Percentiles rank a stretch among this genome's conserved stretches.
Evolutionary conservation across 768 basidiomycete species (phyloP).

Genomic region (Favolaschia claudopus): DNA sequence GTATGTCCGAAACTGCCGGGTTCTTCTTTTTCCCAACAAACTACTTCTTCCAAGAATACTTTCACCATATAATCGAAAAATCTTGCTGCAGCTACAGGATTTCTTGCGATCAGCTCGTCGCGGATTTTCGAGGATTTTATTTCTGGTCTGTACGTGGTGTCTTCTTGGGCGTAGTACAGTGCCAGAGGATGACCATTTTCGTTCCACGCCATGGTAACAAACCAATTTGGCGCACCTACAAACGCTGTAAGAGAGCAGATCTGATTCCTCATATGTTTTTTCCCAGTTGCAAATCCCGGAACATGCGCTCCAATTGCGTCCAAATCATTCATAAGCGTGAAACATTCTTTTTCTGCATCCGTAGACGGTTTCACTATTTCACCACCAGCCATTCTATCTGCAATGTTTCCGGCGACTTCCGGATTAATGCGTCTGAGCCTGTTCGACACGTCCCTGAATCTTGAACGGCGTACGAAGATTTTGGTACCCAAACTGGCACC

Average conservation of each 20-base stretch:
- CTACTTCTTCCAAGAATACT: constrained; percentile 24
- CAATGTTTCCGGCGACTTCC: constrained; percentile 25
- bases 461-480: constrained; percentile 31
- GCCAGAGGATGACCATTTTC: constrained; percentile 40
- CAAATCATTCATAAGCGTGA: constrained; percentile 40
- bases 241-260: constrained; percentile 37
- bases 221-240: constrained; percentile 40
- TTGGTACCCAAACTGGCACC: constrained; percentile 34
- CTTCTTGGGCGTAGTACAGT: constrained; percentile 38
- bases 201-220: constrained; percentile 41
- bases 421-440: constrained; percentile 32
- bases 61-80: constrained; percentile 30
- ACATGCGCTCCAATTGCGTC: constrained; percentile 43
- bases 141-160: constrained; percentile 29
- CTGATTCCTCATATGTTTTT: constrained; percentile 40
- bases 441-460: constrained; percentile 34
- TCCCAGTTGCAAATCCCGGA: constrained; percentile 34
- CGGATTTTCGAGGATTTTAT: neutral
- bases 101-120: constrained; percentile 2
- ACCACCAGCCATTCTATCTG: constrained; percentile 31
- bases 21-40: neutral
- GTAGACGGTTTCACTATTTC: constrained; percentile 34
- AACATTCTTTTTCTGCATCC: constrained; percentile 43
- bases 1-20: constrained; percentile 27
- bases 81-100: constrained; percentile 28